phyloP scores from a whole-genome alignment of 1,139 yeast species.

The Kurtzmaniella quercitrusa region DNA sequence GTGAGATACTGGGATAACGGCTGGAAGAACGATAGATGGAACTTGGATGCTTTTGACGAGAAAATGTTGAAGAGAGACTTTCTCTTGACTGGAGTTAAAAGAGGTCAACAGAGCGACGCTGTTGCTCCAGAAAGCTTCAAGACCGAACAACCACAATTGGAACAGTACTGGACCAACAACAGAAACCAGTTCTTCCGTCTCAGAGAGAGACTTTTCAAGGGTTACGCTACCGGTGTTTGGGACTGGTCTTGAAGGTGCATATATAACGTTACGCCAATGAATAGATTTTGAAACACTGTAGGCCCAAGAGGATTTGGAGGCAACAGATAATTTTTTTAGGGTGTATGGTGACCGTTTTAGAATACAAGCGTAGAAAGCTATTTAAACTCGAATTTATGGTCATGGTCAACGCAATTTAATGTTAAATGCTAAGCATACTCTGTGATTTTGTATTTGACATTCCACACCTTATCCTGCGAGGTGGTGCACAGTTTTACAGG shows the following conservation, averaged over 20 bases:
- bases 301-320: not conserved
- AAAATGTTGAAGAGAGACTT: slow-evolving; percentile 68
- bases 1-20: slow-evolving; percentile 52
- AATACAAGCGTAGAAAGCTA: too few species aligned
- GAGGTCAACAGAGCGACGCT: slow-evolving; percentile 68
- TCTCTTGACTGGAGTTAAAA: slow-evolving; percentile 66
- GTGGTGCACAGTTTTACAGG: too few species aligned
- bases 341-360: too few species aligned
- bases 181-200: slow-evolving; percentile 46
- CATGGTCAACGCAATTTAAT: too few species aligned
- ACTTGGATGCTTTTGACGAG: slow-evolving; percentile 43
- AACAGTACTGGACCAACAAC: slow-evolving; percentile 47
- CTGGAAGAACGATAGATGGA: slow-evolving; percentile 47
- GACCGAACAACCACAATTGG: slow-evolving; percentile 31
- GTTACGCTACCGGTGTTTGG: slow-evolving; percentile 47
- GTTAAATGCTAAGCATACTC: too few species aligned
- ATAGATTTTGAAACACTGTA: not conserved
- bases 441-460: too few species aligned
- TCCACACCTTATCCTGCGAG: too few species aligned
- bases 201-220: slow-evolving; percentile 49
- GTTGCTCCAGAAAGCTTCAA: slow-evolving; percentile 69
- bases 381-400: too few species aligned
- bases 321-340: too few species aligned
- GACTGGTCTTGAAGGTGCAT: slow-evolving; percentile 29
- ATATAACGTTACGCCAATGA: not conserved